phyloP scores from a whole-genome alignment of 306 rosid genomes.

The Potentilla sterilis region DNA sequence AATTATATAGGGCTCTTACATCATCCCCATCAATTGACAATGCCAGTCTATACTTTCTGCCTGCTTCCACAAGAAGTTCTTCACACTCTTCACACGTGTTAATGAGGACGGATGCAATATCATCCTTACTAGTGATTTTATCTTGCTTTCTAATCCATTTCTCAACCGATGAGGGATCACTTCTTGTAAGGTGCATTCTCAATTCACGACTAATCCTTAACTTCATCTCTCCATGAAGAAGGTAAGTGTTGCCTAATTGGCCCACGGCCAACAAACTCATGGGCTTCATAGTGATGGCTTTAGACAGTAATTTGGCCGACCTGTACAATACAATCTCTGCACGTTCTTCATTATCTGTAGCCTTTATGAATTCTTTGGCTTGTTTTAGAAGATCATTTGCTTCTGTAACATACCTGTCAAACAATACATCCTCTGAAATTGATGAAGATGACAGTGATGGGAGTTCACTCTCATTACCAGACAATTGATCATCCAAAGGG shows the following conservation, averaged over 20 bases:
- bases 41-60: conserved; percentile 89
- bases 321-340: conserved; percentile 69
- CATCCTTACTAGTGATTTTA: conserved; percentile 49
- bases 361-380: conserved; percentile 67
- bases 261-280: conserved; percentile 94
- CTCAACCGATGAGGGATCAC: conserved; percentile 36
- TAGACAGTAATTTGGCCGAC: conserved; percentile 71
- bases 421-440: conserved; percentile 62
- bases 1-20: conserved; percentile 79
- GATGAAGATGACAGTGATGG: conserved; percentile 48
- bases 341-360: conserved; percentile 46
- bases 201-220: conserved; percentile 76
- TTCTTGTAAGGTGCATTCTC: conserved; percentile 62
- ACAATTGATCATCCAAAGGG: conserved; percentile 29
- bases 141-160: conserved; percentile 47
- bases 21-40: conserved; percentile 83
- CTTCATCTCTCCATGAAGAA: conserved; percentile 95
- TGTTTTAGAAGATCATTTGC: conserved; percentile 68
- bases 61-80: conserved; percentile 84
- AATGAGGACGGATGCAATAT: conserved; percentile 59
- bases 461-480: conserved; percentile 42
- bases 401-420: conserved; percentile 70
- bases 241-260: conserved; percentile 80
- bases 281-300: conserved; percentile 79
- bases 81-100: conserved; percentile 88